These are phyloP conservation scores for Nicotiana paniculata DNA, from an alignment of 257 asterid species.

Conservation along the genomic window DNA sequence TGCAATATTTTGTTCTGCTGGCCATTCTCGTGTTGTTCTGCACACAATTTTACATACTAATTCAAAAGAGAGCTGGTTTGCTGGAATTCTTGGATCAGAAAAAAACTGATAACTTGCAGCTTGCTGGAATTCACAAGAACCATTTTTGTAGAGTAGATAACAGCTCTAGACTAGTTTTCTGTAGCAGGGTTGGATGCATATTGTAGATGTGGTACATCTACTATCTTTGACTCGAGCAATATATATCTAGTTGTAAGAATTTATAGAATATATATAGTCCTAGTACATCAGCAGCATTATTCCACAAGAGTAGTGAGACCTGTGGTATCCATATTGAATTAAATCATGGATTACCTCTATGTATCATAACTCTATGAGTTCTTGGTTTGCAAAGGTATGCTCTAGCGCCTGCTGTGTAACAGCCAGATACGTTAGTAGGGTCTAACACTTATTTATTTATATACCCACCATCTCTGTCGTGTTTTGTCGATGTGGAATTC, in stretches of 20 bases:
- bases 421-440: no score
- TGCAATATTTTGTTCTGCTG: constrained; percentile 80
- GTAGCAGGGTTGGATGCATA: no score
- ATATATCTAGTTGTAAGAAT: neutral
- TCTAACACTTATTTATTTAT: no score
- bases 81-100: neutral
- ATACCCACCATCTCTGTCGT: no score
- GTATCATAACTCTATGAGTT: neutral
- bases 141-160: neutral
- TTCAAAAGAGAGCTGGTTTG: neutral
- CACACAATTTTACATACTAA: neutral
- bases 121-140: neutral
- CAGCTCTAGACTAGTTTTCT: neutral
- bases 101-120: neutral
- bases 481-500: no score
- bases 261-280: neutral
- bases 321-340: neutral
- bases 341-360: no score
- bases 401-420: no score
- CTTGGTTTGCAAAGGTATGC: neutral
- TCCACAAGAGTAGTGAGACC: neutral
- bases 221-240: no score
- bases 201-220: no score
- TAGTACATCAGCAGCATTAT: neutral
- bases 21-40: constrained; percentile 96